These are phyloP conservation scores for Mycosarcoma maydis DNA, from an alignment of 1,284 basidiomycete genomes.

Conservation along the genomic window DNA sequence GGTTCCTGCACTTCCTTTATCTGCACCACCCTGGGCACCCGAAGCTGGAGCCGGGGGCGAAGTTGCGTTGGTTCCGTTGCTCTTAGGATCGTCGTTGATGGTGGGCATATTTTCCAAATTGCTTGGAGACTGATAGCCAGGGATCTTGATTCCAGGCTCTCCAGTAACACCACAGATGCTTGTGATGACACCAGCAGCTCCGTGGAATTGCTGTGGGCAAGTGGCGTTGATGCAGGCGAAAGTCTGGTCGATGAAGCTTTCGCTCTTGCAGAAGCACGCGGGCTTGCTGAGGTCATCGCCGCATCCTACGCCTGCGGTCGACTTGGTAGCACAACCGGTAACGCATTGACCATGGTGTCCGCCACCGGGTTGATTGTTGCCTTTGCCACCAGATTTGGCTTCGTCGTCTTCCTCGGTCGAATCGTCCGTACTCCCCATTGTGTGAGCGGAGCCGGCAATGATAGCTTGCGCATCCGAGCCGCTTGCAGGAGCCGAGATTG, in stretches of 20 bases:
- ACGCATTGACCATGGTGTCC: slow-evolving; percentile 36
- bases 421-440: slow-evolving; percentile 22
- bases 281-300: slow-evolving; percentile 40
- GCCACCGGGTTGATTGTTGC: background rate
- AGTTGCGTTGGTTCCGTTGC: slow-evolving; percentile 3
- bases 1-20: background rate
- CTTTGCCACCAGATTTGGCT: background rate
- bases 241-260: slow-evolving; percentile 27
- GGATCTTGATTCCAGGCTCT: slow-evolving; percentile 18
- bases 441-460: slow-evolving; percentile 4
- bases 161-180: slow-evolving; percentile 31
- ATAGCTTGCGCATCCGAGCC: slow-evolving; percentile 24
- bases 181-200: slow-evolving; percentile 45
- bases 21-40: background rate
- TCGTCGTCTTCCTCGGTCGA: slow-evolving; percentile 25
- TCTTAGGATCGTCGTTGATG: slow-evolving; percentile 17
- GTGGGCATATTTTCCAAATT: slow-evolving; percentile 45
- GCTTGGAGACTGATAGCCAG: slow-evolving; percentile 21
- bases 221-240: slow-evolving; percentile 45
- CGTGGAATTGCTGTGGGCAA: slow-evolving; percentile 43
- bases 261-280: slow-evolving; percentile 38
- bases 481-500: slow-evolving; percentile 23
- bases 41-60: background rate
- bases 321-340: slow-evolving; percentile 23
- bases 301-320: slow-evolving; percentile 27